Evolutionary conservation across 768 basidiomycete genomes (phyloP).

Genomic region (Amanita phalloides): DNA sequence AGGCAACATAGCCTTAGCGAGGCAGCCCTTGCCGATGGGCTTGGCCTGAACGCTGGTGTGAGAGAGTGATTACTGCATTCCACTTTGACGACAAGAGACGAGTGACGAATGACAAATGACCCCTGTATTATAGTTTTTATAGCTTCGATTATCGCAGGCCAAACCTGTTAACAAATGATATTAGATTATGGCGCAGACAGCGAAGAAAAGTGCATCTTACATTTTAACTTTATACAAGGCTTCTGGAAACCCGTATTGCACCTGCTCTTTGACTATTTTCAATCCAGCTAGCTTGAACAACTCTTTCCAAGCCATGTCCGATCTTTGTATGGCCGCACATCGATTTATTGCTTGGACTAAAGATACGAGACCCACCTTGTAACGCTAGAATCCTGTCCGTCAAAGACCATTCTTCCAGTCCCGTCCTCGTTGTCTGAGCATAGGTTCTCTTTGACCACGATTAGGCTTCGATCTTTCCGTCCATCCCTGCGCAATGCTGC

Average conservation of each 20-base stretch:
- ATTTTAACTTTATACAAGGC: conserved; percentile 83
- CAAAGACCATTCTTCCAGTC: conserved; percentile 47
- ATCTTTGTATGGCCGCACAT: conserved; percentile 34
- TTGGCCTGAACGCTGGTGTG: conserved; percentile 11
- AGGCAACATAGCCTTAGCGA: conserved; percentile 38
- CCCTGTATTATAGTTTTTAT: conserved; percentile 2
- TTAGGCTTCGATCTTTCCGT: conserved; percentile 37
- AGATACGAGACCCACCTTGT: conserved; percentile 49
- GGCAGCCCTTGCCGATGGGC: conserved; percentile 28
- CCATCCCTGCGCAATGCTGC: conserved; percentile 40
- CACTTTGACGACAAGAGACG: not conserved
- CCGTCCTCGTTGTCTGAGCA: conserved; percentile 51
- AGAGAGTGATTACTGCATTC: conserved; percentile 4
- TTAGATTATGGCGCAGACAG: not conserved
- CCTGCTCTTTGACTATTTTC: conserved; percentile 55
- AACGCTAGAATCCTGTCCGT: conserved; percentile 82
- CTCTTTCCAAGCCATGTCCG: conserved; percentile 71
- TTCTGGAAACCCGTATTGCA: conserved; percentile 75
- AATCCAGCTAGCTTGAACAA: conserved; percentile 71
- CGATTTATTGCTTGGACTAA: not conserved
- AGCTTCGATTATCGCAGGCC: conserved; percentile 31
- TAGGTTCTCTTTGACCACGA: conserved; percentile 89
- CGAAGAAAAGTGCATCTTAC: conserved; percentile 29
- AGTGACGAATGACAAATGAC: not conserved
- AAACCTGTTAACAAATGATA: conserved; percentile 30